These are phyloP conservation scores for Boletus barrowsii DNA, from an alignment of 768 basidiomycete genomes.

Conservation along the genomic window DNA sequence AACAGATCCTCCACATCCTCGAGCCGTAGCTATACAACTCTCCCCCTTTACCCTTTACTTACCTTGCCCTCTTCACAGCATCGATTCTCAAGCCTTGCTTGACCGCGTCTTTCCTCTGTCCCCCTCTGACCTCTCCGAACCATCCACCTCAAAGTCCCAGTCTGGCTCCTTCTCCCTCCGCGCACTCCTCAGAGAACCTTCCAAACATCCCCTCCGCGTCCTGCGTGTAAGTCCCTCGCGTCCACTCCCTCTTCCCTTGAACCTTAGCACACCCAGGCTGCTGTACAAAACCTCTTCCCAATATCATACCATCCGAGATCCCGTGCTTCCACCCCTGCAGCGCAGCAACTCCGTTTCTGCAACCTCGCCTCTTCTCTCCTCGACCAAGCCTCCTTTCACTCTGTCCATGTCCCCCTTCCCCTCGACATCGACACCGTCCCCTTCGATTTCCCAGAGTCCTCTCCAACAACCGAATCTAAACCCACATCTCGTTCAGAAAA, in stretches of 20 bases:
- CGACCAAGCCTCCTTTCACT: constrained; percentile 60
- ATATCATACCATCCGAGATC: constrained; percentile 66
- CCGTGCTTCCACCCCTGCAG: constrained; percentile 57
- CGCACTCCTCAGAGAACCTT: constrained; percentile 50
- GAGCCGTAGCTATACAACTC: constrained; percentile 41
- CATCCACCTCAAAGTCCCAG: constrained; percentile 38
- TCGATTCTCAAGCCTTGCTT: constrained; percentile 72
- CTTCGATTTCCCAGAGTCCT: constrained; percentile 19
- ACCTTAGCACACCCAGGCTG: constrained; percentile 40
- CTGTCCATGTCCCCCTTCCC: constrained; percentile 36
- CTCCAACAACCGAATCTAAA: constrained; percentile 26
- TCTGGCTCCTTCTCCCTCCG: constrained; percentile 48
- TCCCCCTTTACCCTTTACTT: background rate
- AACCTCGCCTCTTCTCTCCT: constrained; percentile 68
- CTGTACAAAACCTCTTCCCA: constrained; percentile 65
- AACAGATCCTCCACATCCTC: constrained; percentile 58
- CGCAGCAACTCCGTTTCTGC: constrained; percentile 73
- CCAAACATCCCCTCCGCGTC: constrained; percentile 51
- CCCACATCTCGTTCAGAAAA: constrained; percentile 22
- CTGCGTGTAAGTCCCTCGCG: constrained; percentile 47
- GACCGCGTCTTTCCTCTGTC: constrained; percentile 73
- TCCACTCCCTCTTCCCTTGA: constrained; percentile 13
- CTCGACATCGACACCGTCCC: constrained; percentile 47
- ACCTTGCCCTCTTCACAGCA: constrained; percentile 34
- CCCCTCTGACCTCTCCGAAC: constrained; percentile 30